Percentiles rank a stretch among this genome's conserved stretches.
Conservation (phyloP, 768 basidiomycete genomes). For the Mycena vitilis region DNA sequence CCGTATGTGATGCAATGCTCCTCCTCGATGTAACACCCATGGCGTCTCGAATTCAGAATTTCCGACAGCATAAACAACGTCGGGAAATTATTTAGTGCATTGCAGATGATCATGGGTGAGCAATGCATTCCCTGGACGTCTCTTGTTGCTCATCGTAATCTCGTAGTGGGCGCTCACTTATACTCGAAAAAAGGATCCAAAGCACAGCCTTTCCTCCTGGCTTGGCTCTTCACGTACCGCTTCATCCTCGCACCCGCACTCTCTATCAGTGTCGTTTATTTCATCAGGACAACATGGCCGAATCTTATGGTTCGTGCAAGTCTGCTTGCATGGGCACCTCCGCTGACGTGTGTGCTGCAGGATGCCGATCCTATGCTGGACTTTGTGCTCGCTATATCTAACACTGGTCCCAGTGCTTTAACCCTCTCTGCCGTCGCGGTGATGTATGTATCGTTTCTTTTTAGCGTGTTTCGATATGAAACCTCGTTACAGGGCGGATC, state of each 20-base stretch:
- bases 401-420: conserved; percentile 33
- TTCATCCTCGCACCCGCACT: conserved; percentile 33
- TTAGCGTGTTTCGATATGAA: not conserved
- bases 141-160: not conserved
- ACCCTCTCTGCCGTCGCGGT: conserved; percentile 30
- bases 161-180: conserved; percentile 31
- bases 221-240: conserved; percentile 36
- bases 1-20: conserved; percentile 13
- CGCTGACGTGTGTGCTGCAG: conserved; percentile 7
- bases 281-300: conserved; percentile 29
- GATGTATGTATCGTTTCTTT: conserved; percentile 15
- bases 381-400: conserved; percentile 30
- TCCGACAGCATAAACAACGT: conserved; percentile 34
- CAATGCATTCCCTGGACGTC: not conserved
- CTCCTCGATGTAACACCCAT: not conserved
- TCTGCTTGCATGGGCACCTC: not conserved
- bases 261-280: conserved; percentile 33
- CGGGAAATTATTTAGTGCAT: conserved; percentile 34
- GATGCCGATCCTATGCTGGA: conserved; percentile 33
- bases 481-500: conserved; percentile 22
- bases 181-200: conserved; percentile 33
- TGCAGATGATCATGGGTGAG: conserved; percentile 36
- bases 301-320: conserved; percentile 26
- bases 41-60: conserved; percentile 8
- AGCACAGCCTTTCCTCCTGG: conserved; percentile 16